Evolutionary conservation across 495 filamentous ascomycete species (phyloP).

Genomic region (Hypoxylon lienhwacheense): DNA sequence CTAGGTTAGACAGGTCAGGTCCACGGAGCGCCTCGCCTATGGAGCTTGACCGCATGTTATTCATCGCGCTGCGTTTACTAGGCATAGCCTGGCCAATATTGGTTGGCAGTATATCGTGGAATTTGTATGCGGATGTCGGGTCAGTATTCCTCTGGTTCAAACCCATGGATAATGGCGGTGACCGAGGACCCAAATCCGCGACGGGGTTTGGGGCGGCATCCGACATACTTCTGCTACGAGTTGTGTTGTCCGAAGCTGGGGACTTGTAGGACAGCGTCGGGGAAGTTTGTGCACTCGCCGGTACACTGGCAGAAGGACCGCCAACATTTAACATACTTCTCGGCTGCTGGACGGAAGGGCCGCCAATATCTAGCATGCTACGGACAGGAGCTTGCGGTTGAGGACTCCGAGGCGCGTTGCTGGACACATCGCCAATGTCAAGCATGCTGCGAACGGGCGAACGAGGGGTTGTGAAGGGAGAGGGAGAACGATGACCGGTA

Average conservation of each 20-base stretch:
- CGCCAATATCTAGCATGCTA: conserved; percentile 63
- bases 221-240: conserved; percentile 54
- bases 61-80: conserved; percentile 47
- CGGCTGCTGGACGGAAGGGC: conserved; percentile 39
- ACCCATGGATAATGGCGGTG: conserved; percentile 13
- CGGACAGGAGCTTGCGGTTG: conserved; percentile 50
- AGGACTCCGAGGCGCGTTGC: conserved; percentile 36
- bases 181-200: conserved; percentile 41
- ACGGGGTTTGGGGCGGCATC: conserved; percentile 50
- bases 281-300: conserved; percentile 46
- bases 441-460: conserved; percentile 61
- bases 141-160: conserved; percentile 39
- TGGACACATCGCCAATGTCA: conserved; percentile 49
- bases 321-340: conserved; percentile 50
- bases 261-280: conserved; percentile 42
- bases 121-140: conserved; percentile 54
- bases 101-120: conserved; percentile 54
- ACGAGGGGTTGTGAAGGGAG: conserved; percentile 51
- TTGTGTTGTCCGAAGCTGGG: conserved; percentile 27
- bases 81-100: conserved; percentile 47
- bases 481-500: conserved; percentile 47
- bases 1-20: conserved; percentile 46
- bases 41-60: conserved; percentile 46
- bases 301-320: conserved; percentile 29
- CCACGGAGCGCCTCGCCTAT: conserved; percentile 55